phyloP scores from a whole-genome alignment of 371 early-diverging fungal species.

The Lichtheimia ornata region DNA sequence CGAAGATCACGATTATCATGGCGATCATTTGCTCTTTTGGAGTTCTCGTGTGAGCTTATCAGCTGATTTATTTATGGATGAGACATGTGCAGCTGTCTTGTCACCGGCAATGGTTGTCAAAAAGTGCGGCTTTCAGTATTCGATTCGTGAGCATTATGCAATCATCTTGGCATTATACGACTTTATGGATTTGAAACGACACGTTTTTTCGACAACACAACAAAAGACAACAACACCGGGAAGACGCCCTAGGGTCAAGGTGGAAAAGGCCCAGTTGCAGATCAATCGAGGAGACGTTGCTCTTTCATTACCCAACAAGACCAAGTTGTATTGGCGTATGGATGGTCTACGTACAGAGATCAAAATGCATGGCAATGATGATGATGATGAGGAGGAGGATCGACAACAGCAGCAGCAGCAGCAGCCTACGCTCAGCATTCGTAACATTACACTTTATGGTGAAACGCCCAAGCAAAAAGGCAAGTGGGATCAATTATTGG shows the following conservation, averaged over 20 bases:
- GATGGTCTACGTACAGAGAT: constrained; percentile 26
- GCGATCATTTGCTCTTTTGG: constrained; percentile 31
- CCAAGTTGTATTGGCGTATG: constrained; percentile 31
- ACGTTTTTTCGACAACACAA: not conserved
- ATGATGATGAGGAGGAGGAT: not conserved
- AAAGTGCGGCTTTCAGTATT: constrained; percentile 31
- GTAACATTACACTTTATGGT: constrained; percentile 33
- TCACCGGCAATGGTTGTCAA: constrained; percentile 26
- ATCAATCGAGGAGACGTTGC: constrained; percentile 33
- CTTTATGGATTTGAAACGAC: constrained; percentile 12
- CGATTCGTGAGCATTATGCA: constrained; percentile 34
- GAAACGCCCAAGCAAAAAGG: constrained; percentile 15
- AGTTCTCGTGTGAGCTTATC: constrained; percentile 28
- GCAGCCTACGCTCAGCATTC: constrained; percentile 12
- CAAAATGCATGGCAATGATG: too few relatives aligned
- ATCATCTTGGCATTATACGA: constrained; percentile 20
- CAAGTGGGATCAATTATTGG: constrained; percentile 46
- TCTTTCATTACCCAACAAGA: constrained; percentile 21
- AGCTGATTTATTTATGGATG: constrained; percentile 12
- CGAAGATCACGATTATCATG: not conserved
- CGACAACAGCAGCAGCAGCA: constrained; percentile 6
- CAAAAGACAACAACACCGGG: not conserved
- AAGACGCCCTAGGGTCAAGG: not conserved
- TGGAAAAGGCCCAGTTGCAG: constrained; percentile 25
- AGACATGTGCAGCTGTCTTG: not conserved